Percentiles rank a stretch among this genome's conserved stretches.
Evolutionary conservation across 768 basidiomycete species (phyloP).

Genomic region (Leccinum broughii): DNA sequence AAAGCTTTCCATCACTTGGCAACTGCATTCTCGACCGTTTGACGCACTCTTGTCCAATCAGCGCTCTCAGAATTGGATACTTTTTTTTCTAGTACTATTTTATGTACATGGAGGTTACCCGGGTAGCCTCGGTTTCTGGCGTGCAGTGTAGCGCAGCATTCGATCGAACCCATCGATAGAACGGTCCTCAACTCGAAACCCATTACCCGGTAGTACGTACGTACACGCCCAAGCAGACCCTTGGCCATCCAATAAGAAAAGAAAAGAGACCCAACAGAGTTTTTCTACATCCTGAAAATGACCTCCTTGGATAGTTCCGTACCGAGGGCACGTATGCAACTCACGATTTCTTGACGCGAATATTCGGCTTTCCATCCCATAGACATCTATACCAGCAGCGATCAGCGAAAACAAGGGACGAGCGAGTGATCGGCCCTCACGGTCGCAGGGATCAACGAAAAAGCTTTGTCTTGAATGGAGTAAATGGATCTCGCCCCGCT

Average conservation of each 20-base stretch:
- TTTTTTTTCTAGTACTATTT: too few relatives aligned
- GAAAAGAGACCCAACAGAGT: background rate
- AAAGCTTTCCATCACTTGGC: background rate
- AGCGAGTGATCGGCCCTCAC: conserved; percentile 18
- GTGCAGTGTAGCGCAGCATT: background rate
- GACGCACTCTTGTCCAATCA: too few relatives aligned
- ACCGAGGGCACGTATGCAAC: conserved; percentile 49
- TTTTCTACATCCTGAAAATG: conserved; percentile 33
- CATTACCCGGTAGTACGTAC: background rate
- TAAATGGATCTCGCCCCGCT: conserved; percentile 22
- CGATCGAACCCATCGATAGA: background rate
- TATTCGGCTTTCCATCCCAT: conserved; percentile 31
- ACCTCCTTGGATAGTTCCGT: conserved; percentile 42
- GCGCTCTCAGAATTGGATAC: too few relatives aligned
- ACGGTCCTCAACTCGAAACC: background rate
- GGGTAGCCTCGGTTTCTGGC: too few relatives aligned
- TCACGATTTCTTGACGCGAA: conserved; percentile 36
- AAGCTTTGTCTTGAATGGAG: conserved; percentile 20
- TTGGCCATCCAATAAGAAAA: background rate
- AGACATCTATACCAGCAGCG: conserved; percentile 17
- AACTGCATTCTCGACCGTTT: too few relatives aligned
- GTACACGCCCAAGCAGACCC: background rate
- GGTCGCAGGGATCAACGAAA: conserved; percentile 28
- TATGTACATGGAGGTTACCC: too few relatives aligned
- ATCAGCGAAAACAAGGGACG: background rate